phyloP scores from a whole-genome alignment of 2,329 filamentous ascomycete genomes.

The Aspergillus felis region DNA sequence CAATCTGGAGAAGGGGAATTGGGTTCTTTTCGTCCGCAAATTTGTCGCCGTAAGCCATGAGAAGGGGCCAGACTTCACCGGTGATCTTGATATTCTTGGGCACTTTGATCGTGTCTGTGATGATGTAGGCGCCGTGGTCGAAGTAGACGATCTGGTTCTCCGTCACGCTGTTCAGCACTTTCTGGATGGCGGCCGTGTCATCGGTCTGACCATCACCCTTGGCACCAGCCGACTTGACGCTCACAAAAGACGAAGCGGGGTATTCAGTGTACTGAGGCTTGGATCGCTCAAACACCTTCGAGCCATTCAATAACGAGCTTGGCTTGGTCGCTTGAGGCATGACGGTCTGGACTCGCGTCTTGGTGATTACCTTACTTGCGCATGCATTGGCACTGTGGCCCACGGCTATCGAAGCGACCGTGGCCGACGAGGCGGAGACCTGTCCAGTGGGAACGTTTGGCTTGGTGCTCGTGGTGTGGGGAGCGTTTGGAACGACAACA shows the following conservation, averaged over 20 bases:
- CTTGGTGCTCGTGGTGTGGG: background rate
- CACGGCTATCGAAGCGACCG: slow-evolving; percentile 3
- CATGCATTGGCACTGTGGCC: slow-evolving; percentile 15
- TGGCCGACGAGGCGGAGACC: background rate
- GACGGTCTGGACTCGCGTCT: slow-evolving; percentile 55
- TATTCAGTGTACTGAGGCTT: slow-evolving; percentile 83
- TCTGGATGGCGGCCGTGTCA: slow-evolving; percentile 81
- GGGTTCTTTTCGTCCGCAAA: slow-evolving; percentile 75
- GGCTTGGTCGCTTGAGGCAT: slow-evolving; percentile 61
- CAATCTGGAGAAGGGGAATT: slow-evolving; percentile 80
- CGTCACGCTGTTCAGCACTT: slow-evolving; percentile 64
- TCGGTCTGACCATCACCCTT: slow-evolving; percentile 84
- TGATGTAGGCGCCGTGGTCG: slow-evolving; percentile 60
- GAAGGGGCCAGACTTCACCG: slow-evolving; percentile 85
- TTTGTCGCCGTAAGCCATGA: slow-evolving; percentile 72
- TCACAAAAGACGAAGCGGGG: slow-evolving; percentile 67
- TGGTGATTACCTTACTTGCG: slow-evolving; percentile 30
- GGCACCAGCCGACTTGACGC: slow-evolving; percentile 76
- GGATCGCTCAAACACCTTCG: slow-evolving; percentile 71
- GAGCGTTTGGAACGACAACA: background rate
- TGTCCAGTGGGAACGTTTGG: background rate
- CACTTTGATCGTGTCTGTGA: slow-evolving; percentile 57
- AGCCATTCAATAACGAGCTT: slow-evolving; percentile 57
- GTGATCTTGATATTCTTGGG: slow-evolving; percentile 79
- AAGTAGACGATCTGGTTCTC: slow-evolving; percentile 60